Conservation (phyloP, 2,329 filamentous ascomycete genomes). For the Chaetomium sp. region DNA sequence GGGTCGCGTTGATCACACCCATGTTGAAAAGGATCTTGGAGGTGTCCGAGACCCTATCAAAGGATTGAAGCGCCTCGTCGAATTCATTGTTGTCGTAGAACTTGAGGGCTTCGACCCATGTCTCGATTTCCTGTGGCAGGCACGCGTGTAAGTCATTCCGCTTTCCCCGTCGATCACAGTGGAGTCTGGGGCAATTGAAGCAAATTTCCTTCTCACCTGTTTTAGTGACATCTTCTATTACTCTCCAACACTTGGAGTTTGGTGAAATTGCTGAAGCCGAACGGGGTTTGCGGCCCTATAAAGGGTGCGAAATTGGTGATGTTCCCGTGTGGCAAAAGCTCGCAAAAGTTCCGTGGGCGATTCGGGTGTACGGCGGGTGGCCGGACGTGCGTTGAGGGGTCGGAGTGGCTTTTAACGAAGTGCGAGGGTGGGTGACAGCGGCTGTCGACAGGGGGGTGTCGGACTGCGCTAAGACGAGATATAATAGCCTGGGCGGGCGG, state of each 20-base stretch:
- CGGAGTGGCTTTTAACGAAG: conserved; percentile 16
- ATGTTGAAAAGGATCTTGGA: conserved; percentile 99
- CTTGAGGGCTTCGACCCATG: conserved; percentile 85
- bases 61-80: conserved; percentile 76
- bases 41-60: conserved; percentile 84
- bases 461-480: conserved; percentile 9
- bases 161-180: background rate
- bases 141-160: conserved; percentile 7
- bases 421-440: background rate
- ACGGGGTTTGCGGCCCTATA: conserved; percentile 15
- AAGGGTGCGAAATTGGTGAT: conserved; percentile 6
- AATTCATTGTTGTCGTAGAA: conserved; percentile 98
- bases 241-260: conserved; percentile 12
- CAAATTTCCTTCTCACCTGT: conserved; percentile 38
- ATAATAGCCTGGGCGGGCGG: conserved; percentile 16
- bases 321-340: conserved; percentile 8
- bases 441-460: conserved; percentile 9
- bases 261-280: conserved; percentile 15
- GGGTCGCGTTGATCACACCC: conserved; percentile 92
- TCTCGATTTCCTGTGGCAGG: conserved; percentile 80
- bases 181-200: background rate
- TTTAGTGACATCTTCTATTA: conserved; percentile 49
- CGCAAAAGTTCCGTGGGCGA: conserved; percentile 10
- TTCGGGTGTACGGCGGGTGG: conserved; percentile 18
- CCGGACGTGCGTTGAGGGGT: conserved; percentile 19